phyloP scores from a whole-genome alignment of 257 asterid species.

The Ehretia macrophylla region DNA sequence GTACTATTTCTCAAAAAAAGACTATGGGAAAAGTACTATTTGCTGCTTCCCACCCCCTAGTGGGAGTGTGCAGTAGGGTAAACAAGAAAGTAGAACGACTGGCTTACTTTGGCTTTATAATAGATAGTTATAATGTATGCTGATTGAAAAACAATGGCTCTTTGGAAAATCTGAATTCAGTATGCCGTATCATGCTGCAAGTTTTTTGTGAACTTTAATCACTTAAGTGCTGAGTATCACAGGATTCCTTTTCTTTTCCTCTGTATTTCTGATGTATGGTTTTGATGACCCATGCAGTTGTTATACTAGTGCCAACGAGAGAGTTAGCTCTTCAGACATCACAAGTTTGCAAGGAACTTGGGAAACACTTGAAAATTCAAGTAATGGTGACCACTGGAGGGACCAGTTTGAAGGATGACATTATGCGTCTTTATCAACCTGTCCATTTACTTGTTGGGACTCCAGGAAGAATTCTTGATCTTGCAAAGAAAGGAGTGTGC shows the following conservation, averaged over 20 bases:
- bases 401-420: constrained; percentile 71
- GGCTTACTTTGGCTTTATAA: too few relatives aligned
- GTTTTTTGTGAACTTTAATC: background rate
- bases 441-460: constrained; percentile 76
- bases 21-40: too few relatives aligned
- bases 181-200: background rate
- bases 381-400: constrained; percentile 83
- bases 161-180: background rate
- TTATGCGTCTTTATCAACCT: constrained; percentile 73
- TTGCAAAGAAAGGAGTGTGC: constrained; percentile 59
- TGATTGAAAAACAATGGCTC: too few relatives aligned
- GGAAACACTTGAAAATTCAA: constrained; percentile 64
- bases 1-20: too few relatives aligned
- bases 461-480: constrained; percentile 86
- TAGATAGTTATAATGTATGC: too few relatives aligned
- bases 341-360: constrained; percentile 79
- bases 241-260: background rate
- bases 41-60: too few relatives aligned
- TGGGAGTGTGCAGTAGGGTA: too few relatives aligned
- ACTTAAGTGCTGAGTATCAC: background rate
- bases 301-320: constrained; percentile 77
- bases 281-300: constrained; percentile 37
- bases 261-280: background rate
- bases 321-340: constrained; percentile 87
- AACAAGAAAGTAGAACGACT: too few relatives aligned